phyloP scores from a whole-genome alignment of 495 filamentous ascomycete species.

The Hypoxylon fragiforme region DNA sequence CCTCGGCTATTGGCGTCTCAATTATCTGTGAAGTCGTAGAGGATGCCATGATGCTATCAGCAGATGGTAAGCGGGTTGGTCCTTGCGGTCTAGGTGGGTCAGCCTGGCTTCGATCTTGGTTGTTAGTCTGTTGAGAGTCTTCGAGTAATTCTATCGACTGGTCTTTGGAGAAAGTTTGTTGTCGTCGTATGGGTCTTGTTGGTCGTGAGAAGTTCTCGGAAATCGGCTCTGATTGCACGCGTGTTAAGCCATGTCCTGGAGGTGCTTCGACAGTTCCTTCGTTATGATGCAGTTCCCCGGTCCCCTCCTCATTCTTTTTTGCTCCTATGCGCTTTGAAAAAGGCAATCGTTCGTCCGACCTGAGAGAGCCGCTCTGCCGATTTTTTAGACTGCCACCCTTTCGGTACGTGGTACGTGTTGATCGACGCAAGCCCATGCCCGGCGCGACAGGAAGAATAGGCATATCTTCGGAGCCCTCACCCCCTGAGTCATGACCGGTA shows the following conservation, averaged over 20 bases:
- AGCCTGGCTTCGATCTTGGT: slow-evolving; percentile 19
- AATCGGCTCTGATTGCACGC: slow-evolving; percentile 78
- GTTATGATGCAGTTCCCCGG: slow-evolving; percentile 56
- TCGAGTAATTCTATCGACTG: slow-evolving; percentile 21
- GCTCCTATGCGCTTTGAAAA: slow-evolving; percentile 72
- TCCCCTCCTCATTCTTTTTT: slow-evolving; percentile 59
- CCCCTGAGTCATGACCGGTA: slow-evolving; percentile 44
- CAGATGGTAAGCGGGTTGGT: slow-evolving; percentile 24
- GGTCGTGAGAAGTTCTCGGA: slow-evolving; percentile 60
- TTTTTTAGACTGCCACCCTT: slow-evolving; percentile 80
- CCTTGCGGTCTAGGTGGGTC: slow-evolving; percentile 20
- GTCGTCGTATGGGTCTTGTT: slow-evolving; percentile 47
- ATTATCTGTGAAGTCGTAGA: slow-evolving; percentile 66
- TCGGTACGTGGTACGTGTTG: slow-evolving; percentile 89
- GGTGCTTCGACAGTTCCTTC: slow-evolving; percentile 54
- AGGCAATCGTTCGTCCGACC: slow-evolving; percentile 50
- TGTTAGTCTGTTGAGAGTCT: slow-evolving; percentile 9
- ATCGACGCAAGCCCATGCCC: slow-evolving; percentile 78
- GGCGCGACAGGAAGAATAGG: slow-evolving; percentile 81
- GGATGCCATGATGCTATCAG: slow-evolving; percentile 28
- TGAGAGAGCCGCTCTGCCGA: slow-evolving; percentile 63
- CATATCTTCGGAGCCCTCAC: slow-evolving; percentile 72
- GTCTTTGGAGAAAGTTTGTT: slow-evolving; percentile 48
- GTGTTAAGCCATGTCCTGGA: slow-evolving; percentile 58
- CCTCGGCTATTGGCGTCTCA: slow-evolving; percentile 63